A percentile compares a stretch with the other conserved stretches of the same genome.
These are phyloP conservation scores for Fusarium dimerum DNA, from an alignment of 2,329 filamentous ascomycete genomes.

Conservation along the genomic window DNA sequence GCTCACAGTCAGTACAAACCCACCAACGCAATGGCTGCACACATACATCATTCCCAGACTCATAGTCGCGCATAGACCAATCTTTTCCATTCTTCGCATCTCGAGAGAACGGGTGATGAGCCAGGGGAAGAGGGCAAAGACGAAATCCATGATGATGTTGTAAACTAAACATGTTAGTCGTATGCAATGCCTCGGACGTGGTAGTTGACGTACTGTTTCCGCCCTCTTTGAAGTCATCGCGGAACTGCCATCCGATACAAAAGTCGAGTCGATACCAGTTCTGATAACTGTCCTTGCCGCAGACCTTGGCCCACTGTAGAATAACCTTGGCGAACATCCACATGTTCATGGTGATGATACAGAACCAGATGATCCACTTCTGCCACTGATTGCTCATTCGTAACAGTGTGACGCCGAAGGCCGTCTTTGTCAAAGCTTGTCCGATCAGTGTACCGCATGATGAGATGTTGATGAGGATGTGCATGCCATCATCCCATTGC, in stretches of 20 bases:
- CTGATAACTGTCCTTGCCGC: constrained; percentile 43
- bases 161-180: constrained; percentile 38
- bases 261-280: constrained; percentile 50
- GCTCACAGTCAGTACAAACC: not conserved
- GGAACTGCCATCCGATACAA: constrained; percentile 41
- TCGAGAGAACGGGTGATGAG: constrained; percentile 49
- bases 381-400: constrained; percentile 47
- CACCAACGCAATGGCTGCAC: accelerated
- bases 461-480: constrained; percentile 50
- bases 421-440: constrained; percentile 39
- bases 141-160: constrained; percentile 55
- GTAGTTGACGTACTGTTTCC: constrained; percentile 45
- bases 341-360: constrained; percentile 49
- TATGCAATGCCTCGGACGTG: not conserved
- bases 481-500: constrained; percentile 53
- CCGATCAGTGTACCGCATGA: constrained; percentile 40
- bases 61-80: constrained; percentile 52
- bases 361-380: constrained; percentile 47
- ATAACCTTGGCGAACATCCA: constrained; percentile 50
- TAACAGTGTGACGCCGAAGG: constrained; percentile 39
- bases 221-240: constrained; percentile 48
- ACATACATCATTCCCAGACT: constrained; percentile 49
- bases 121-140: constrained; percentile 52
- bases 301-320: constrained; percentile 51
- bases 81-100: constrained; percentile 50